Evolutionary conservation across 1,139 yeast species (phyloP), one percentile per base, ranked within the genome.

Genomic region (Geotrichum reessii): DNA sequence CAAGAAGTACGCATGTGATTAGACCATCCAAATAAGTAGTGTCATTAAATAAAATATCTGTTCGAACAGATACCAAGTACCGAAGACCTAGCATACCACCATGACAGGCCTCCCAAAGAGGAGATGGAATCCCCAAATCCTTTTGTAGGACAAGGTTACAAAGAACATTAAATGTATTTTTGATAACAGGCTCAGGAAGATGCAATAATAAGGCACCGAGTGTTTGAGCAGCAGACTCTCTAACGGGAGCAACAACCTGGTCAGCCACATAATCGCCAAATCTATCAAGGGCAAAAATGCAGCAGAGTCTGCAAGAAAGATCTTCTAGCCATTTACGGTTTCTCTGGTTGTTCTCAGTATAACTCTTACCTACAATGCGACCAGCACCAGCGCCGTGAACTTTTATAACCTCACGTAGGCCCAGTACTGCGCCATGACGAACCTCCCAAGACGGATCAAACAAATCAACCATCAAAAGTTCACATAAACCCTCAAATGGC

Each of bases 401-500:
- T 63, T 85, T 86, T 61, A 93, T 79, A 53, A 95, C 77, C 71
- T 93, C 99, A 69, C 99, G 80, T 52, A 95, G 76, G 0, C 99
- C 99, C 64, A 93, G 78, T 6, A 96, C 90, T 0, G 98, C 93
- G 47, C 99, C 99, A 72, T 95, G 99, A 66, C 99, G 83, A 19
- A 86, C 79, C 74, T 95, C 99, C 99, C 99, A 95, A 56, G 81
- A 79, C 51, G 89, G 95, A 64, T 87, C 86, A 69, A 90, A 90
- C 61, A 95, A 74, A 67, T 92, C 97, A 50, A 84, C 84, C 63
- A 90, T 76, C 50, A 95, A 73, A 37, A 92, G 75, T 68, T 91
- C 97, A 69, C 87, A 91, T n/a, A 93, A 86, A n/a, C 97, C 97
- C 76, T 92, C 97, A 66, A 92, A 89, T 60, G 91, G 96, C 98